These are phyloP conservation scores for Talaromyces trachyspermus DNA, from an alignment of 495 filamentous ascomycete species.

Conservation along the genomic window DNA sequence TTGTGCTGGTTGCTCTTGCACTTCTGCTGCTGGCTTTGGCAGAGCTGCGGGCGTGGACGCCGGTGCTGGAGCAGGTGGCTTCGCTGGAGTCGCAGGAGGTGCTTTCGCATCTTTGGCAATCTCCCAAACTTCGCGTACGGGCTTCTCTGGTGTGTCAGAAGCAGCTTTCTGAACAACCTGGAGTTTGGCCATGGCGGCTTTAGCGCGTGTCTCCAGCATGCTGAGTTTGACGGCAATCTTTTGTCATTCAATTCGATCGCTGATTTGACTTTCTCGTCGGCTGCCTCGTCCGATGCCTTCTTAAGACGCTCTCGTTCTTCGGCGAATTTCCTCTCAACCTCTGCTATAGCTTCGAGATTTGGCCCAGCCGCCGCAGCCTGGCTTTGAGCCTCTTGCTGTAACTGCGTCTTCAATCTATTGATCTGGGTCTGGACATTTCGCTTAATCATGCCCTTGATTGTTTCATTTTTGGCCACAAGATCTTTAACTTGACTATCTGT, in stretches of 20 bases:
- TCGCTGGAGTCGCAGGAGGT: conserved; percentile 24
- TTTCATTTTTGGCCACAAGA: conserved; percentile 55
- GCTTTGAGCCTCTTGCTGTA: conserved; percentile 38
- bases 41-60: too few species aligned
- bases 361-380: conserved; percentile 13
- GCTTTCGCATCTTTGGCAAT: conserved; percentile 63
- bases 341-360: conserved; percentile 23
- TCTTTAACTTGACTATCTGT: conserved; percentile 59
- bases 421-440: conserved; percentile 59
- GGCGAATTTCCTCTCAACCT: conserved; percentile 42
- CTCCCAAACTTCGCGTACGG: conserved; percentile 80
- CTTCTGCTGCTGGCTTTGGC: too few species aligned
- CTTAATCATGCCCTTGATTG: conserved; percentile 56
- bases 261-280: conserved; percentile 37
- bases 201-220: conserved; percentile 67
- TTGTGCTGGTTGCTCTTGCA: too few species aligned
- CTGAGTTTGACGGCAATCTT: conserved; percentile 65
- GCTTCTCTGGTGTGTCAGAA: conserved; percentile 70
- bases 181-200: conserved; percentile 59
- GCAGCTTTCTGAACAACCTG: conserved; percentile 73
- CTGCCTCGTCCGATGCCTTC: conserved; percentile 39
- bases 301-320: conserved; percentile 57
- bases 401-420: conserved; percentile 49
- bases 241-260: conserved; percentile 45
- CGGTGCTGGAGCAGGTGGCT: conserved; percentile 24